Evolutionary conservation across 1,139 yeast species (phyloP), one percentile per base, ranked within the genome.

Genomic region (Suhomyces bokatorum): DNA sequence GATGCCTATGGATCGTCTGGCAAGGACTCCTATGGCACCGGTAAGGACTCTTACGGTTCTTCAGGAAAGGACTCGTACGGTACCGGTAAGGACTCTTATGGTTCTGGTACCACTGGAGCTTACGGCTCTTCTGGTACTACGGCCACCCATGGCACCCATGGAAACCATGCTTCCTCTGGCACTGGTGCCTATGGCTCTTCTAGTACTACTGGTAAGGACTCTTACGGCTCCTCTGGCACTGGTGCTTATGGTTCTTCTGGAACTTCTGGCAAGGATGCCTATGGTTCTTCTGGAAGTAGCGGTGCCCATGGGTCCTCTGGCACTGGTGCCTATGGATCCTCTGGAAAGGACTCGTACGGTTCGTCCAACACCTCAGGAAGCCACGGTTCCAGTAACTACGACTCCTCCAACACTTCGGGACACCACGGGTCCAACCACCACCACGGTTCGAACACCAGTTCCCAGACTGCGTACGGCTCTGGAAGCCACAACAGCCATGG

Each of bases 11-110:
- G 37, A 1, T 27, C 38, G 3, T 11, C 31, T 8, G 40, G 35
- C 3, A 29, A 20, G 54, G 49, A 41, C 35, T 30, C 47, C 4
- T 37, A 43, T 8, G 44, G 46, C 16, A 52, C 47, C 34, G 47
- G 44, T 32, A 6, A 48, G 27, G 60, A 47, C 16, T 42, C 53
- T 5, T 51, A 54, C 35, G 49, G 45, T 10, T 35, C 49, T 13
- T 14, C 45, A 30, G 32, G 44, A 11, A 30, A 26, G 13, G 42
- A 32, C 28, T 15, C 39, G 16, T 35, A 43, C 15, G 52, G 48
- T 20, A 51, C 47, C n/a, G 40, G 42, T 14, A 33, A 28, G n/a
- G 37, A 38, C 15, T 14, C 39, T 15, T 22, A 37, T 8, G 39
- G 39, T 6, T 13, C 17, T 17, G 17, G 17, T 17, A 17, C n/a